Evolutionary conservation across 768 basidiomycete genomes (phyloP), one percentile per base, ranked within the genome.

Genomic region (Pleurotus tuoliensis): DNA sequence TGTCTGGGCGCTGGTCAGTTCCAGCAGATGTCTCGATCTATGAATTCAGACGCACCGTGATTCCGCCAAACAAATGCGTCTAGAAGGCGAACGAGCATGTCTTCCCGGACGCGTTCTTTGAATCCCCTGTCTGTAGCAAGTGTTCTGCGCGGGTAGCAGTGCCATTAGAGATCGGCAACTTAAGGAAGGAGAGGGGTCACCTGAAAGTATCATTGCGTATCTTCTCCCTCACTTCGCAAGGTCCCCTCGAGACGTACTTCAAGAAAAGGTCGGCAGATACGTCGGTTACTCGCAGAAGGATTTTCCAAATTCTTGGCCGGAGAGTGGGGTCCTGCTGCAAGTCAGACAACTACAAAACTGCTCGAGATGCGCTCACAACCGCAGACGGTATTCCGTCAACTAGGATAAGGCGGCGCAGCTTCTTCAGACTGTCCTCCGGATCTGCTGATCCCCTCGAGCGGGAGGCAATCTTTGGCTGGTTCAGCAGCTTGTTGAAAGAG

Each of bases 11-110:
- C n/a, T 51, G 15, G 46, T 45, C 40, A 11, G 22, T 47, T n/a
- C 27, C 16, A 24, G 30, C 16, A 41, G 38, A 27, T 45, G 15
- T 43, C 41, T 38, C 11, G 22, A 41, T 16, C 34, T 16, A 24
- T n/a, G 11, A 44, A 25, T 30, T 47, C 12, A 44, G 52, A 45
- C 67, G 37, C 63, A 92, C 94, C 92, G 60, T 92, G 82, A 71
- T 88, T 95, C 61, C 92, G 79, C 97, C 96, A 99, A 3, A 98
- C 95, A 71, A 98, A 99, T 1, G 96, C 97, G 67, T 99, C 97
- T 41, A 99, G 74, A n/a, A 98, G 73, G 43, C 97, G 86, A 59
- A 98, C 90, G 20, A 98, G 82, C 92, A 95, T 95, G 63, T 96
- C 94, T 72, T 98, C 96, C 27, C 90, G 86, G 12, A 99, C 97